These are phyloP conservation scores for Ceraceosorus guamensis DNA, from an alignment of 1,284 basidiomycete genomes.

Conservation along the genomic window DNA sequence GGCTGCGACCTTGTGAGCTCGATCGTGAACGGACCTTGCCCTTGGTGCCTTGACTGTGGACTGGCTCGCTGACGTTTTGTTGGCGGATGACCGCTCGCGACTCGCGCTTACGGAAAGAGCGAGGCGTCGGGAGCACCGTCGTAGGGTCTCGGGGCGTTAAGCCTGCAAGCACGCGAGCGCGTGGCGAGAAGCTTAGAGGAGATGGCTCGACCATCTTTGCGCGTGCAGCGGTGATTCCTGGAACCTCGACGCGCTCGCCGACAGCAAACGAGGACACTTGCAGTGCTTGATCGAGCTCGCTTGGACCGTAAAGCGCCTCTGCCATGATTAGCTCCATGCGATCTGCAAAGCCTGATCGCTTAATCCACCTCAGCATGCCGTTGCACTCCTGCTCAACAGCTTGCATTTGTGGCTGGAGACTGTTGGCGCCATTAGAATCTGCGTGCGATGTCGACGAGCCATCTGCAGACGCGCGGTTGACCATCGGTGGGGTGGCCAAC, in stretches of 20 bases:
- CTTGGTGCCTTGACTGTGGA: not conserved
- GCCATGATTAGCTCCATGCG: not conserved
- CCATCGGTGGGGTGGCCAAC: conserved; percentile 25
- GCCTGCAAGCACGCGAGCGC: conserved; percentile 20
- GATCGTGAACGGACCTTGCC: not conserved
- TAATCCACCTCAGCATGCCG: conserved; percentile 5
- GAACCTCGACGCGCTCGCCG: too few relatives aligned
- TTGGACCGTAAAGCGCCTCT: not conserved
- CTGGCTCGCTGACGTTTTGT: conserved; percentile 10
- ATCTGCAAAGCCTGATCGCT: not conserved
- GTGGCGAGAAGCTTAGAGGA: conserved; percentile 15
- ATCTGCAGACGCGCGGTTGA: conserved; percentile 3
- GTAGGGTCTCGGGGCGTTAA: conserved; percentile 14
- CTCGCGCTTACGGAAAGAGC: conserved; percentile 16
- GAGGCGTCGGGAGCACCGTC: conserved; percentile 6
- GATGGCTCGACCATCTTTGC: conserved; percentile 3
- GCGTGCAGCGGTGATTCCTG: too few relatives aligned
- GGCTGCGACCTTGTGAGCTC: conserved; percentile 3
- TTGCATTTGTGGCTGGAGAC: too few relatives aligned
- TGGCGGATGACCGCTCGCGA: too few relatives aligned
- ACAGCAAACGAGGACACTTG: too few relatives aligned
- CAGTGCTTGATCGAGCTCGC: not conserved
- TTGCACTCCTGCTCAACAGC: not conserved
- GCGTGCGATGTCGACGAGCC: not conserved
- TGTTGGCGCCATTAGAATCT: too few relatives aligned